These are phyloP conservation scores for Orobanche coerulescens DNA, from an alignment of 257 asterid species.

Conservation along the genomic window DNA sequence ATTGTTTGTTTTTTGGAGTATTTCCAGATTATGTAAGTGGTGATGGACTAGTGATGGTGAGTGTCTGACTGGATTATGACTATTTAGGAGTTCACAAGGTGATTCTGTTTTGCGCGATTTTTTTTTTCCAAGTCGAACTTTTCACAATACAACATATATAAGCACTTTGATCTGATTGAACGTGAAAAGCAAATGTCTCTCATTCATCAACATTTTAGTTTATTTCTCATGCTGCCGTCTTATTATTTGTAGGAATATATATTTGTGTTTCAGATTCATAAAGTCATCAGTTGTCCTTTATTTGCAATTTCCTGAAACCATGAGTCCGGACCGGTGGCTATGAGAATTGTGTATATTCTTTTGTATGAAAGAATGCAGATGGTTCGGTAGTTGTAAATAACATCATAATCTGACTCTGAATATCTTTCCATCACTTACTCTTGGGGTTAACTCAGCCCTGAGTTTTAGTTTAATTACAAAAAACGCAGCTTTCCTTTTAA, in stretches of 20 bases:
- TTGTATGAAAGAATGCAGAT: neutral
- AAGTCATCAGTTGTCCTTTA: neutral
- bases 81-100: neutral
- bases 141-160: neutral
- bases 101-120: neutral
- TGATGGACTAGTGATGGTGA: neutral
- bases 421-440: neutral
- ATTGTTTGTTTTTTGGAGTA: conserved; percentile 2
- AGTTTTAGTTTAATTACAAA: neutral
- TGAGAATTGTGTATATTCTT: neutral
- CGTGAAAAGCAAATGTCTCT: neutral
- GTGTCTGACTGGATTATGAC: neutral
- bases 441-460: neutral
- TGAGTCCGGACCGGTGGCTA: neutral
- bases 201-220: neutral
- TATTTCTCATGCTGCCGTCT: neutral
- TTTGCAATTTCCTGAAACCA: neutral
- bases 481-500: neutral
- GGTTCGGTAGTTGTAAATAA: conserved; percentile 5
- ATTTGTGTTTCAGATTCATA: neutral
- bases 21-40: neutral
- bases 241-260: no score
- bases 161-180: neutral
- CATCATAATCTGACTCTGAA: neutral
- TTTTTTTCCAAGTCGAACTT: no score